Evolutionary conservation across 805 yeast species (phyloP), one percentile per base, ranked within the genome.

Genomic region (Nakazawaea sp.): DNA sequence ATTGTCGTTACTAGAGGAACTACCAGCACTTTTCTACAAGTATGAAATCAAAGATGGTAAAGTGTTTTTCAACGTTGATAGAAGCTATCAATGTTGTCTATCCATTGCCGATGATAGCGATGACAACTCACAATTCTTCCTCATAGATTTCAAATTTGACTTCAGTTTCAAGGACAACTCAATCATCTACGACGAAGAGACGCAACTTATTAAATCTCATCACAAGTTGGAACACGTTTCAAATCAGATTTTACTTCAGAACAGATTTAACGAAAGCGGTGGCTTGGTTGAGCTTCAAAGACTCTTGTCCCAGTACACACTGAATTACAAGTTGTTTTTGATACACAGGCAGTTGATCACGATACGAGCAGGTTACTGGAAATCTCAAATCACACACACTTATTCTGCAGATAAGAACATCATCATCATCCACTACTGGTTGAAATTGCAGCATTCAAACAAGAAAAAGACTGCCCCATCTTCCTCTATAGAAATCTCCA

Each of bases 1-100:
- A 46, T 72, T 89, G 59, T 90, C 96, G 0, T 55, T 79, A 13
- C 67, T 74, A 19, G 66, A 66, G 40, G 72, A 72, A 27, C 56
- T 90, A 25, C 96, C 97, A 0, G 49, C 58, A 9, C 70, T 72
- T 27, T 83, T 85, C 47, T 59, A 74, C 25, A 68, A 77, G 39
- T 86, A 83, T 54, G 60, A 56, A 20, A 75, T 90, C 15, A 65
- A 68, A 38, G 79, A 90, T 56, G 98, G 97, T 11, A 66, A 94
- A 35, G 79, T 83, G 3, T 70, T 71, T 37, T 78, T 84, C 46
- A 64, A 70, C 3, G 73, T 84, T 2, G 67, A 70, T 1, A 68
- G 75, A 37, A 81, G 81, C 34, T 87, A 84, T 51, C 77, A 78
- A 52, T 70, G 87, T 12, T 85, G 88, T 18, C 66, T 89, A n/a